Evolutionary conservation across 768 basidiomycete genomes (phyloP).

Genomic region (Pleurotus tuber-regium): DNA sequence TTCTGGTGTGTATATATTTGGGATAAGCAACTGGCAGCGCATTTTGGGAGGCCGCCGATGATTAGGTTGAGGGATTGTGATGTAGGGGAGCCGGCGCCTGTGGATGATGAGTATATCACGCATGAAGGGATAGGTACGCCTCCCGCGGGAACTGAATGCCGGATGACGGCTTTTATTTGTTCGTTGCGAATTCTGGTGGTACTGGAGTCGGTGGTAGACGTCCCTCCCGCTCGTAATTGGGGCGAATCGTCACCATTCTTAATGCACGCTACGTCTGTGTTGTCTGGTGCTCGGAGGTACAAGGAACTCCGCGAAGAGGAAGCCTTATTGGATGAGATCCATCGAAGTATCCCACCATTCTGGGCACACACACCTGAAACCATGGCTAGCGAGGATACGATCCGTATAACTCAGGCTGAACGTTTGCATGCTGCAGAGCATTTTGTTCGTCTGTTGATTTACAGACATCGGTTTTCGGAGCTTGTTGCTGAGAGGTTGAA

Average conservation of each 20-base stretch:
- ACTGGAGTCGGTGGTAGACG: constrained; percentile 84
- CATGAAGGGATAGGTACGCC: constrained; percentile 66
- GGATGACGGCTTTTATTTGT: constrained; percentile 79
- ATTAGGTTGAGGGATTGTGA: constrained; percentile 88
- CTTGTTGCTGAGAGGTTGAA: constrained; percentile 67
- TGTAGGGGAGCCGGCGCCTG: constrained; percentile 78
- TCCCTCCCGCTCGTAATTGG: constrained; percentile 62
- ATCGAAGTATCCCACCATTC: constrained; percentile 63
- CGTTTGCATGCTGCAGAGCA: constrained; percentile 86
- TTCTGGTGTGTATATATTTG: constrained; percentile 97
- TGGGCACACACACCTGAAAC: constrained; percentile 85
- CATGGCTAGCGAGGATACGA: constrained; percentile 79
- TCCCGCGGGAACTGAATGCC: constrained; percentile 67
- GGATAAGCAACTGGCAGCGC: constrained; percentile 90
- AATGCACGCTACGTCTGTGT: constrained; percentile 62
- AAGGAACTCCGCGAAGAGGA: constrained; percentile 80
- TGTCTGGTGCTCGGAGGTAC: constrained; percentile 59
- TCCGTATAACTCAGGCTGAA: constrained; percentile 86
- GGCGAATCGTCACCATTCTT: constrained; percentile 79
- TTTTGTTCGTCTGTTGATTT: constrained; percentile 83
- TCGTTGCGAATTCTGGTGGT: constrained; percentile 81
- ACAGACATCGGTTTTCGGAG: constrained; percentile 83
- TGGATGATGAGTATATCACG: constrained; percentile 90
- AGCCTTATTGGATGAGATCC: constrained; percentile 76
- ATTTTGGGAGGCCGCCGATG: constrained; percentile 88